phyloP scores from a whole-genome alignment of 305 asterid genomes.

The Rubia balearica region DNA sequence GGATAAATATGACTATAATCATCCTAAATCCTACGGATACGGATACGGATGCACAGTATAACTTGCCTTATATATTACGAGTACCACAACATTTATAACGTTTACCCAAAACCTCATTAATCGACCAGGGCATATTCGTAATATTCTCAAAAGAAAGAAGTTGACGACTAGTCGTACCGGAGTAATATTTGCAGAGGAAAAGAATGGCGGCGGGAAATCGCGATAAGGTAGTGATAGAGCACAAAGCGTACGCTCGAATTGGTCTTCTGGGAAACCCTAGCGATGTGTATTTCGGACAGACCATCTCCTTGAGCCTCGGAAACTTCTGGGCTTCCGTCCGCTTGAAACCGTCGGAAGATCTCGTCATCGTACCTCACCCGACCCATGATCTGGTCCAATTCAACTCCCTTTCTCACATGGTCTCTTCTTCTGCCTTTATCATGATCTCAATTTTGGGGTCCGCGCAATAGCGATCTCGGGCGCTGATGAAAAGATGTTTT shows the following conservation, averaged over 20 bases:
- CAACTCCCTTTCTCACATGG: slow-evolving; percentile 56
- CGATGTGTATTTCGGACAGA: slow-evolving; percentile 71
- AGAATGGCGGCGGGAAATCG: slow-evolving; percentile 14
- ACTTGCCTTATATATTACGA: too few species aligned
- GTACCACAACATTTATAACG: background rate
- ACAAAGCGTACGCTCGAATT: slow-evolving; percentile 66
- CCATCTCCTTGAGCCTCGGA: slow-evolving; percentile 68
- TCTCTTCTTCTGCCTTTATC: slow-evolving; percentile 9
- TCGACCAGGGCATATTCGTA: background rate
- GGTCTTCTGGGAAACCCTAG: slow-evolving; percentile 89
- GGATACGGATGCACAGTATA: too few species aligned
- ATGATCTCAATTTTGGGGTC: background rate
- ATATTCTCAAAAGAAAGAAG: background rate
- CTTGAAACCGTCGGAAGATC: slow-evolving; percentile 55
- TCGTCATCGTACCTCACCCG: slow-evolving; percentile 65
- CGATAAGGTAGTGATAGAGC: slow-evolving; percentile 38
- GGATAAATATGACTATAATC: too few species aligned
- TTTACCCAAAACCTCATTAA: background rate
- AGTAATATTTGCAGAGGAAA: background rate
- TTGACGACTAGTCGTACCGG: background rate
- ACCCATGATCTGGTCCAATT: slow-evolving; percentile 69
- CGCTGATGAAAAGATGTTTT: too few species aligned
- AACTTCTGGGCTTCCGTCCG: slow-evolving; percentile 78
- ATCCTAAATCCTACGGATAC: too few species aligned
- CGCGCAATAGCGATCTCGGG: background rate